A percentile compares a stretch with the other conserved stretches of the same genome.
phyloP scores from a whole-genome alignment of 345 rosid genomes.

The Psidium guajava region DNA sequence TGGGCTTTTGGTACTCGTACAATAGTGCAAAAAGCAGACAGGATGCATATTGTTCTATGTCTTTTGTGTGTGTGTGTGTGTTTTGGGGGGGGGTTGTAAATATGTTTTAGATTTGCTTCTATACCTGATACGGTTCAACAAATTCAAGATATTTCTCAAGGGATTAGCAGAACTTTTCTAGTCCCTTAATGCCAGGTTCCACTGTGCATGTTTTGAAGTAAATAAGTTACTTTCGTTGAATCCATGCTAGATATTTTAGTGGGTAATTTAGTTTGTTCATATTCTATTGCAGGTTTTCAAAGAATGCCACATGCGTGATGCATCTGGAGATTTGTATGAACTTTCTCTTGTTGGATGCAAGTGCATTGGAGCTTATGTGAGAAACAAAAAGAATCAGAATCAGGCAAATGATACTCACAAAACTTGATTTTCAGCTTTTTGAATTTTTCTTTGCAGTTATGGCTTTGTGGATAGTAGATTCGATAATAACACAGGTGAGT shows the following conservation, averaged over 20 bases:
- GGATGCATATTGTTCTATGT: no score
- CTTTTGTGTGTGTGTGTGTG: no score
- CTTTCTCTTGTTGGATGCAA: constrained; percentile 80
- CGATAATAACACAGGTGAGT: background rate
- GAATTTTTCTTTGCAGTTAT: background rate
- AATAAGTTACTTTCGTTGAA: background rate
- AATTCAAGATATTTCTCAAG: background rate
- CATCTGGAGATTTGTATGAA: constrained; percentile 54
- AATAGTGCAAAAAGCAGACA: no score
- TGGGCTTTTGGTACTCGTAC: no score
- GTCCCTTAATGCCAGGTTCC: background rate
- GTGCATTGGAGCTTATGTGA: constrained; percentile 95
- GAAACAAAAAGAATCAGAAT: constrained; percentile 87
- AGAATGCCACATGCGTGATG: constrained; percentile 51
- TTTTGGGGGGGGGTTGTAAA: background rate
- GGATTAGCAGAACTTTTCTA: background rate
- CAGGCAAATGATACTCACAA: constrained; percentile 37
- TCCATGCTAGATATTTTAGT: background rate
- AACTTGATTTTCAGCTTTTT: background rate
- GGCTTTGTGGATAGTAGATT: background rate
- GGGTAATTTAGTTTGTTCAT: background rate
- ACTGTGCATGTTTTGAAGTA: background rate
- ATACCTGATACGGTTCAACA: background rate
- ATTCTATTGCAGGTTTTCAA: constrained; percentile 53
- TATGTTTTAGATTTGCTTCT: background rate